phyloP scores from a whole-genome alignment of 768 basidiomycete species.

The Sarcodon sp. region DNA sequence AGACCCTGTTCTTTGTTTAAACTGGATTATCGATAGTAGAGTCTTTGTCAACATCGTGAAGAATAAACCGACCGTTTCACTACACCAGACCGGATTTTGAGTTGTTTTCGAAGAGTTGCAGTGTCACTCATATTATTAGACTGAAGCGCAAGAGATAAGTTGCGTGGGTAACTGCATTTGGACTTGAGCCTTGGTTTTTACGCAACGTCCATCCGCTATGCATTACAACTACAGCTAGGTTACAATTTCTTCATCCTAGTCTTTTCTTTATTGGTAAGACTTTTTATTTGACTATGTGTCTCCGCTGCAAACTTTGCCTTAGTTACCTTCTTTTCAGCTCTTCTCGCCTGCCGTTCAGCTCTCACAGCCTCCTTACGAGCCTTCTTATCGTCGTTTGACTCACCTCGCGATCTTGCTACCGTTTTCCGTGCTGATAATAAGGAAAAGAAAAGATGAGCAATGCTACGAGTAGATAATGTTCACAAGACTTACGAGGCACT shows the following conservation, averaged over 20 bases:
- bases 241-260: conserved; percentile 17
- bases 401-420: conserved; percentile 57
- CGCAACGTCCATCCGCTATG: background rate
- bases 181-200: conserved; percentile 5
- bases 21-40: conserved; percentile 5
- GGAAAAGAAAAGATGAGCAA: conserved; percentile 16
- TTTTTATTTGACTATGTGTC: conserved; percentile 43
- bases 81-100: conserved; percentile 66
- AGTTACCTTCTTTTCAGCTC: conserved; percentile 53
- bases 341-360: conserved; percentile 46
- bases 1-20: conserved; percentile 48
- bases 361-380: conserved; percentile 61
- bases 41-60: background rate
- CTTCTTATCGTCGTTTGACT: conserved; percentile 65
- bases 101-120: conserved; percentile 41
- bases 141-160: no score
- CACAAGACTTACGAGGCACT: conserved; percentile 13
- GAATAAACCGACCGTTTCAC: conserved; percentile 42
- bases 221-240: background rate
- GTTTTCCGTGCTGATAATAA: conserved; percentile 29
- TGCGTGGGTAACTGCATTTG: conserved; percentile 1
- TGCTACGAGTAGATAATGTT: conserved; percentile 1
- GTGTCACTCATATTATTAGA: conserved; percentile 2
- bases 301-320: conserved; percentile 55
- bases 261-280: conserved; percentile 30